Evolutionary conservation across 176 grass and related monocot genomes (phyloP), one percentile per base, ranked within the genome.

Genomic region (Rhynchospora pubera): DNA sequence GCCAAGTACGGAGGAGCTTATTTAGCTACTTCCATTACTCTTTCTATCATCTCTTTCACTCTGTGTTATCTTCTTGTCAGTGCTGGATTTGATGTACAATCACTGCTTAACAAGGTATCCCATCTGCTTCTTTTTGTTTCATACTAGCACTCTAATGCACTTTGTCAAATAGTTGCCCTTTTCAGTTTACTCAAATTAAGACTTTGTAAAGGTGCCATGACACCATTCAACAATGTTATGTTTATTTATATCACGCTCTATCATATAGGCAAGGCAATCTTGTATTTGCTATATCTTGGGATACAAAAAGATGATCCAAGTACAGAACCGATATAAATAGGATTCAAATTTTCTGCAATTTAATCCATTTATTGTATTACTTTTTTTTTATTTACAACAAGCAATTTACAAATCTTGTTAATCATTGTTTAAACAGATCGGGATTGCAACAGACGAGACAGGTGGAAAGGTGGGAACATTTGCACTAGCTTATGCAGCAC

Each of bases 1-100:
- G 82, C 91, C 62, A 99, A 99, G 91, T 99, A 95, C 64, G 96
- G 96, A 77, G 92, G 96, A 45, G 94, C 94, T 63, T 97, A 97
- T 81, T 71, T 99, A 83, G 96, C 91, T 69, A 99, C 93, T 44
- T 99, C 97, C 12, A 91, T 99, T 85, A 87, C 91, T 14, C 93
- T 99, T 63, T 96, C 97, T 10, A 61, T 99, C 71, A 83, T 99
- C 89, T 99, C 97, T 76, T 99, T 95, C 87, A 59, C 89, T 74
- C 84, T 94, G 43, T 99, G 91, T 83, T 99, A 96, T 88, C 84
- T 95, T 80, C 93, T 99, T 87, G 46, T 98, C 81, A 90, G 85
- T 86, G 93, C 91, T 12, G 91, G 97, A 83, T 88, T 99, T 62
- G 92, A 99, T 87, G 93, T 99, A 45, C 93, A 89, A 68, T 80